Evolutionary conservation across 2,329 filamentous ascomycete species (phyloP).

Genomic region (Pyrenophora seminiperda): DNA sequence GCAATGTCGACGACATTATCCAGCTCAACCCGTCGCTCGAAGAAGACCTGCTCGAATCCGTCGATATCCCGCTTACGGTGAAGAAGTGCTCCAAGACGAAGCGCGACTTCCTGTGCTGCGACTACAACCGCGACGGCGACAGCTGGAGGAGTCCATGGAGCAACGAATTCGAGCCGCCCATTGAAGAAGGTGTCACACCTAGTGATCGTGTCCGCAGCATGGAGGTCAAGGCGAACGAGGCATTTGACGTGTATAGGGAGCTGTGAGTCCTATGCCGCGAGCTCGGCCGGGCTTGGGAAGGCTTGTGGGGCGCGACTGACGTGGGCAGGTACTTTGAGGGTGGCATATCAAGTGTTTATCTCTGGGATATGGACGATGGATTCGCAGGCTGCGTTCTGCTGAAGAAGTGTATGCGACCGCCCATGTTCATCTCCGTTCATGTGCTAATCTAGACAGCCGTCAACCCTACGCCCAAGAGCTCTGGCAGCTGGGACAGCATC

Average conservation of each 20-base stretch:
- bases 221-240: conserved; percentile 92
- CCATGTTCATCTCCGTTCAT: neutral
- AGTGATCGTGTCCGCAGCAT: conserved; percentile 91
- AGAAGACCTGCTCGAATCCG: conserved; percentile 95
- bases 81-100: conserved; percentile 85
- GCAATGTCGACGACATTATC: conserved; percentile 88
- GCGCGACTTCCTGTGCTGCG: conserved; percentile 95
- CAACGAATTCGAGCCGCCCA: conserved; percentile 94
- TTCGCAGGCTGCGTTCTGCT: conserved; percentile 94
- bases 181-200: conserved; percentile 82
- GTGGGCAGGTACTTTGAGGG: conserved; percentile 80
- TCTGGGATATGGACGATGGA: conserved; percentile 97
- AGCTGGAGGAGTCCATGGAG: conserved; percentile 98
- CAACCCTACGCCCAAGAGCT: conserved; percentile 66
- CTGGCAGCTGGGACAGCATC: conserved; percentile 95
- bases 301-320: conserved; percentile 26
- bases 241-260: conserved; percentile 95
- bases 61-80: conserved; percentile 90
- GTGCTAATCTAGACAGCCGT: conserved; percentile 59
- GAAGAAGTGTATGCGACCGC: conserved; percentile 76
- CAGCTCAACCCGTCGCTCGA: conserved; percentile 86
- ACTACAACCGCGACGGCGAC: conserved; percentile 99
- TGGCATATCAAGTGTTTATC: conserved; percentile 92
- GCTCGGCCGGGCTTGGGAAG: neutral
- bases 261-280: conserved; percentile 57